Base-by-base conservation (phyloP, 1,139 yeast species). In the Zygosaccharomyces sapae region DNA sequence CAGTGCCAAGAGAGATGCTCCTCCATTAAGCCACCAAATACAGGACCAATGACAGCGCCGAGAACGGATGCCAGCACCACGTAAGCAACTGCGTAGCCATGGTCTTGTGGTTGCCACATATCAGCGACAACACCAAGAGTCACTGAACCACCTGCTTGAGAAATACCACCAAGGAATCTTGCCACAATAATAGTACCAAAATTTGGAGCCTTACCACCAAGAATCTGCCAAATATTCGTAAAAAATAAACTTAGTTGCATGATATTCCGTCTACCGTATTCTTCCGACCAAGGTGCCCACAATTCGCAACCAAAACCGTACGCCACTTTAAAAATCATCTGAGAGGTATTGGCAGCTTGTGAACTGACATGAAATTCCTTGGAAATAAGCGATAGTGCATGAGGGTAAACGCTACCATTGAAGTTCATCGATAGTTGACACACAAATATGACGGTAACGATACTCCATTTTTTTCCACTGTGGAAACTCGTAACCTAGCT, bases 271-370 rank as follows among this genome's bases (percentile, higher is more conserved):
- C 45, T 20, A 13, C 45, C 45, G 12, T 42, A 35, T 16, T 42
- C 45, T 24, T 42, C 45, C 22, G 39, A 34, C 45, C 45, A 42
- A 12, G 45, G 45, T 3, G 45, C 45, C 45, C 45, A 42, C 24
- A 42, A 34, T 27, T 42, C 45, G 37, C 45, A 42, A 10, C 45
- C 45, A 30, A 42, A 42, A 5, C 45, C 45, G 34, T 42, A 42
- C 18, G 45, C 36, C 8, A 42, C 45, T 24, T 34, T 16, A 12
- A 42, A 42, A 10, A 42, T 42, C 45, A 42, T 42, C 34, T 42
- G 45, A 20, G 39, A 34, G n/a, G 34, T 30, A 22, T 42, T 42
- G 38, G 45, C 45, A 16, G 33, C 34, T 34, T 25, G 45, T 34
- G 34, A 24, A 34, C 45, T 42, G 25, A 42, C 40, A 10, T 37